These are phyloP conservation scores for Zygosaccharomyces pseudorouxii DNA, from an alignment of 805 yeast species.

Conservation along the genomic window DNA sequence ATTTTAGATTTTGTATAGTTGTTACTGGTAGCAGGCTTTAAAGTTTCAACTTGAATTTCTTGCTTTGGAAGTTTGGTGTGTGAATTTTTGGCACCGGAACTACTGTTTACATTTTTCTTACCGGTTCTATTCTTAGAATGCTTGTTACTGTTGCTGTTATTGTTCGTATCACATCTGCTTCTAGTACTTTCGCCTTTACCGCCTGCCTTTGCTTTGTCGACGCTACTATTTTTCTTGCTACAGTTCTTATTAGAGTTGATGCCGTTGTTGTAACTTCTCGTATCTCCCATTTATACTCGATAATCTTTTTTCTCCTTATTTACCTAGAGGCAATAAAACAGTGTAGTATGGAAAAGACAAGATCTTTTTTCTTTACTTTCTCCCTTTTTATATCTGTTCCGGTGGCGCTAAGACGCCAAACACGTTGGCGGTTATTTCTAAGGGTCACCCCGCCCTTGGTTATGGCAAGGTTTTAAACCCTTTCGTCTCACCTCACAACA, in stretches of 20 bases:
- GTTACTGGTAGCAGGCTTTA: not conserved
- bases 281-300: not conserved
- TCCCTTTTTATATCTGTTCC: not conserved
- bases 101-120: not conserved
- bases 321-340: not conserved
- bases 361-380: not conserved
- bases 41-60: not conserved
- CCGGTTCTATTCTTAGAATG: not conserved
- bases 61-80: not conserved
- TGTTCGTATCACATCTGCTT: not conserved
- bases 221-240: not conserved
- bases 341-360: not conserved
- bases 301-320: not conserved
- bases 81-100: not conserved
- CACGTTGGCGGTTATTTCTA: not conserved
- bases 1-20: not conserved
- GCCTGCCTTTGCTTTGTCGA: not conserved
- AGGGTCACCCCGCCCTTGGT: not conserved
- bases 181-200: constrained; percentile 1
- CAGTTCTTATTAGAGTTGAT: not conserved
- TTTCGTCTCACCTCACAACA: not conserved
- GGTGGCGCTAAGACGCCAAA: not conserved
- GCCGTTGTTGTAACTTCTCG: not conserved
- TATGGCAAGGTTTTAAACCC: not conserved
- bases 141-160: not conserved